These are phyloP conservation scores for Penicillium riverlandense DNA, from an alignment of 495 filamentous ascomycete species.

Conservation along the genomic window DNA sequence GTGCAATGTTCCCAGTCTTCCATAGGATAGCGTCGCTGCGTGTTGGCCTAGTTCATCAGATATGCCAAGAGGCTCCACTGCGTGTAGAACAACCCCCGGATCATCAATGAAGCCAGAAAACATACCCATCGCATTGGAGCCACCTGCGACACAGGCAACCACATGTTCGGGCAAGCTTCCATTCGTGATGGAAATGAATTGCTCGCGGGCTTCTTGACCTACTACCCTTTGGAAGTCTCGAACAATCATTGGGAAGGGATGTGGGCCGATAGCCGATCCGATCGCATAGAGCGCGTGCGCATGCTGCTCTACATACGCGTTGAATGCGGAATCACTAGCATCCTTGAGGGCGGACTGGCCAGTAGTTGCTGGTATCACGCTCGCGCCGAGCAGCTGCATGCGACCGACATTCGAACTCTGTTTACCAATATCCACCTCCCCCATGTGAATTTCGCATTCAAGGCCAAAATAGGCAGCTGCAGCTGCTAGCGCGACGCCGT, in stretches of 20 bases:
- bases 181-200: slow-evolving; percentile 63
- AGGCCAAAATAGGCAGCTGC: slow-evolving; percentile 94
- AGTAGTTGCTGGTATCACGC: slow-evolving; percentile 81
- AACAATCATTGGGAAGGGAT: slow-evolving; percentile 95
- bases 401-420: slow-evolving; percentile 95
- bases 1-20: slow-evolving; percentile 87
- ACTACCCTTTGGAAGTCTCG: slow-evolving; percentile 95
- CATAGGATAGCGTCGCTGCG: slow-evolving; percentile 78
- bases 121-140: slow-evolving; percentile 87
- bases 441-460: slow-evolving; percentile 96
- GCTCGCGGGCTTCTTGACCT: slow-evolving; percentile 83
- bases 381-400: slow-evolving; percentile 86
- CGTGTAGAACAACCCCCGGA: slow-evolving; percentile 74
- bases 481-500: slow-evolving; percentile 92
- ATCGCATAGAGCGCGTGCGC: slow-evolving; percentile 94
- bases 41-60: slow-evolving; percentile 84
- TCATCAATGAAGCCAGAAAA: slow-evolving; percentile 94
- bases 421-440: slow-evolving; percentile 88
- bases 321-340: slow-evolving; percentile 88
- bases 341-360: slow-evolving; percentile 83
- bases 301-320: slow-evolving; percentile 81
- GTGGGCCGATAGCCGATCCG: slow-evolving; percentile 89
- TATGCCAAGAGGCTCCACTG: slow-evolving; percentile 92
- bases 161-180: slow-evolving; percentile 92
- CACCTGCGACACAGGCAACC: slow-evolving; percentile 92